Evolutionary conservation across 169 alveolate genomes (phyloP).

Genomic region (Plasmodium blacklocki): DNA sequence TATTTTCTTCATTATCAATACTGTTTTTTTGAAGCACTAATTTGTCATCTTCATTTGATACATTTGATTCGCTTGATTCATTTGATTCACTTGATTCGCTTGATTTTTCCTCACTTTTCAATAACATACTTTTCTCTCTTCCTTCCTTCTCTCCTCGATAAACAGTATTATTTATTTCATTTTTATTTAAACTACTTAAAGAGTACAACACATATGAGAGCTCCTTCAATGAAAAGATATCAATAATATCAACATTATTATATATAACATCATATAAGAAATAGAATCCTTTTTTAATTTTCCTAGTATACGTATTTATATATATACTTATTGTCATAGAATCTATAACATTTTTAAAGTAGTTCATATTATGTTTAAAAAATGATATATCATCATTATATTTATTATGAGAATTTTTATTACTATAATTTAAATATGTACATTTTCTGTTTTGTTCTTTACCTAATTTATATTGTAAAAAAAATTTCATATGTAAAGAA

Average conservation of each 20-base stretch:
- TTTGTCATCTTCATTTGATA: not conserved
- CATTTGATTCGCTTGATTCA: not conserved
- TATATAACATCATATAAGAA: slow-evolving; percentile 39
- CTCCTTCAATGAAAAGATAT: slow-evolving; percentile 32
- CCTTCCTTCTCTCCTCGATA: not conserved
- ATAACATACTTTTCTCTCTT: not conserved
- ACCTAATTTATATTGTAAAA: slow-evolving; percentile 1
- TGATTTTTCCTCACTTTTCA: not conserved
- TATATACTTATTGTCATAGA: slow-evolving; percentile 63
- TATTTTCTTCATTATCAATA: not conserved
- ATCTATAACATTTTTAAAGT: slow-evolving; percentile 27
- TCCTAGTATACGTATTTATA: slow-evolving; percentile 38
- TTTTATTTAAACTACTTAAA: slow-evolving; percentile 20
- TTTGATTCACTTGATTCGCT: not conserved
- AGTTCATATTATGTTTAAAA: slow-evolving; percentile 15
- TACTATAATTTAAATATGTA: not conserved
- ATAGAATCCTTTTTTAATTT: slow-evolving; percentile 52
- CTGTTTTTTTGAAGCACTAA: not conserved
- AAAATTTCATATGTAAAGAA: slow-evolving; percentile 55
- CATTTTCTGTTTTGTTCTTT: no score
- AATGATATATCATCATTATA: not conserved
- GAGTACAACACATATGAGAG: slow-evolving; percentile 49
- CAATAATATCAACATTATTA: slow-evolving; percentile 5
- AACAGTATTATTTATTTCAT: slow-evolving; percentile 9
- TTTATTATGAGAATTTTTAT: not conserved